These are phyloP conservation scores for Talinum fruticosum DNA, from an alignment of 148 eudicot species.

Conservation along the genomic window DNA sequence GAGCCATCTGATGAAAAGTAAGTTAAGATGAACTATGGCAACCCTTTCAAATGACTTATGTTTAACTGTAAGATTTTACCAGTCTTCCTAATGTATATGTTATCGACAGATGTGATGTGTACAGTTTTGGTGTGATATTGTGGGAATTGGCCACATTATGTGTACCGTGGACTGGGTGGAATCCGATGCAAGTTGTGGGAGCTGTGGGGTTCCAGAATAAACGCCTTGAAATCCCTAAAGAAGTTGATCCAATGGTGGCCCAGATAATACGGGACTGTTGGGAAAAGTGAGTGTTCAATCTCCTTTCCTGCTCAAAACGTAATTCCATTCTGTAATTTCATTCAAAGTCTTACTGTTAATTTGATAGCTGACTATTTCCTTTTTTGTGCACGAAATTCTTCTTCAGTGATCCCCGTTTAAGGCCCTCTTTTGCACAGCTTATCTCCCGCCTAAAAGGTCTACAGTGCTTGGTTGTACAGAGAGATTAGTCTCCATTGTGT, in stretches of 20 bases:
- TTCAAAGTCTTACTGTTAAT: neutral
- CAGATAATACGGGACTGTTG: slow-evolving; percentile 86
- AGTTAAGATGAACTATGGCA: slow-evolving; percentile 27
- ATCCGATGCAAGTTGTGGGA: slow-evolving; percentile 99
- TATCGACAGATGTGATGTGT: slow-evolving; percentile 78
- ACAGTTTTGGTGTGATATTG: slow-evolving; percentile 94
- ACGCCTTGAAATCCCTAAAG: slow-evolving; percentile 69
- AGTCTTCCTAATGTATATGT: slow-evolving; percentile 19
- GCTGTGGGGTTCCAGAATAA: slow-evolving; percentile 95
- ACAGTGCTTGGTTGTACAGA: slow-evolving; percentile 43
- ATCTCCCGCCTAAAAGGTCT: slow-evolving; percentile 74
- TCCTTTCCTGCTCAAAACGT: neutral
- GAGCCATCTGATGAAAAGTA: slow-evolving; percentile 95
- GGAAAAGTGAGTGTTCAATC: slow-evolving; percentile 55
- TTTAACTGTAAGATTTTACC: neutral
- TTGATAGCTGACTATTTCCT: slow-evolving; percentile 19
- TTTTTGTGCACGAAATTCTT: slow-evolving; percentile 5
- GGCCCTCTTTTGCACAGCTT: slow-evolving; percentile 85
- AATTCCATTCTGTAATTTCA: neutral
- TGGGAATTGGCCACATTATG: slow-evolving; percentile 90
- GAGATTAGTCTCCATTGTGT: slow-evolving; percentile 34
- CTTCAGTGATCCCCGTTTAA: slow-evolving; percentile 62
- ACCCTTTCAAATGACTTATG: neutral
- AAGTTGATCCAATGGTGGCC: slow-evolving; percentile 68
- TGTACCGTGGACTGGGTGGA: slow-evolving; percentile 90